A percentile compares a stretch with the other conserved stretches of the same genome.
phyloP scores from a whole-genome alignment of 148 eudicot genomes.

The Suaeda aralocaspica region DNA sequence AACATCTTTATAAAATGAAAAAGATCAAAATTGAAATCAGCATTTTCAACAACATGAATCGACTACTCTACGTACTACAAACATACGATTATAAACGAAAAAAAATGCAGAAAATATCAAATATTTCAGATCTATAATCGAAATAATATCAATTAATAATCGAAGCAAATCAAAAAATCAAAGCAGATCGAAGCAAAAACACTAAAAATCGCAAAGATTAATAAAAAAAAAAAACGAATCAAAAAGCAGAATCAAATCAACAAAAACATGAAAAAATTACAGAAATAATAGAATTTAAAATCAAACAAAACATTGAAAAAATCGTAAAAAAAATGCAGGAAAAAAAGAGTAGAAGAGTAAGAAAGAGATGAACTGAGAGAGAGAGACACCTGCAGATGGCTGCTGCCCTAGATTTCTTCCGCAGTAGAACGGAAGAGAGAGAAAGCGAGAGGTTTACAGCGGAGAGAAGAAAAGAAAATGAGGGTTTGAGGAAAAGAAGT shows the following conservation, averaged over 20 bases:
- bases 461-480: not conserved
- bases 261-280: not conserved
- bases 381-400: conserved; percentile 21
- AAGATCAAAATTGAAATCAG: not conserved
- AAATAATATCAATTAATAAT: not conserved
- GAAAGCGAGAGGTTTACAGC: conserved; percentile 11
- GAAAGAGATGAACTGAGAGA: conserved; percentile 6
- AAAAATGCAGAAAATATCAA: not conserved
- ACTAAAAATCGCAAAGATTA: not conserved
- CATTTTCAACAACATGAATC: not conserved
- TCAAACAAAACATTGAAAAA: not conserved
- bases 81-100: not conserved
- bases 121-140: not conserved
- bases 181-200: not conserved
- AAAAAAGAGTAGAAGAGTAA: too few species aligned
- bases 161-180: not conserved
- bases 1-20: too few species aligned
- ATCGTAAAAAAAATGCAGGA: not conserved
- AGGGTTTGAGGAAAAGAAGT: conserved; percentile 4
- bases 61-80: not conserved
- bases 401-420: not conserved
- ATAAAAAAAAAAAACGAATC: not conserved
- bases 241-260: not conserved
- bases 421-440: conserved; percentile 25
- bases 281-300: not conserved